phyloP scores from a whole-genome alignment of 164 flowering plant species.

The Vitis vinifera region ASM3070453v1 NC_081812.1:16480501-16481000 shows the following conservation, averaged over 20 bases:
- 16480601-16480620: constrained; percentile 30
- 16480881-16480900: constrained; percentile 37
- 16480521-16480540: constrained; percentile 32
- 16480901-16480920: constrained; percentile 48
- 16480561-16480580: constrained; percentile 47
- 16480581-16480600: constrained; percentile 48
- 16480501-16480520: constrained; percentile 24
- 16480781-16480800: constrained; percentile 26
- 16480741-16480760: constrained; percentile 32
- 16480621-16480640: constrained; percentile 22
- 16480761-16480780: constrained; percentile 23
- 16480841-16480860: constrained; percentile 29
- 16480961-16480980: constrained; percentile 33
- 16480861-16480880: constrained; percentile 33
- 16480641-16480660: constrained; percentile 11
- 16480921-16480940: constrained; percentile 39
- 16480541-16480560: constrained; percentile 17
- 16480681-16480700: constrained; percentile 37
- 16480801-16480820: constrained; percentile 28
- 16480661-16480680: constrained; percentile 34
- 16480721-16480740: constrained; percentile 34
- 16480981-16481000: constrained; percentile 38
- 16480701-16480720: constrained; percentile 38
- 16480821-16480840: constrained; percentile 31
- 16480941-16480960: constrained; percentile 27